Base-by-base conservation (phyloP, 2,329 filamentous ascomycete genomes). In the Aspergillus sp. region DNA sequence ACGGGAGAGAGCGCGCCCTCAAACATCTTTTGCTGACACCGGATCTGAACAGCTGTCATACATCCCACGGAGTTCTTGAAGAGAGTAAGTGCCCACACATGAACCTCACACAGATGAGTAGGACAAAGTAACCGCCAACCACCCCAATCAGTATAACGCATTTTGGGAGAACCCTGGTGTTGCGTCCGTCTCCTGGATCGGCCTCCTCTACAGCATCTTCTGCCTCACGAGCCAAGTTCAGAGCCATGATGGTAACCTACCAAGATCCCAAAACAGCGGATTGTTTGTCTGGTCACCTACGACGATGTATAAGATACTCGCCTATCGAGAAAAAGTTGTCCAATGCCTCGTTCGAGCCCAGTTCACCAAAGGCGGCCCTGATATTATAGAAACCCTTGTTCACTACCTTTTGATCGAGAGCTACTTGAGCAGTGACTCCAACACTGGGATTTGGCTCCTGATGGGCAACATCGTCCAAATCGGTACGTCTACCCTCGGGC, bases 401-500 rank as follows among this genome's bases (percentile, higher is more conserved):
- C 36, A 25, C 36, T 43, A 49, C 16, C n/a, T 43, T 17, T 23
- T 20, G 34, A 19, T 49, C 11, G 47, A 49, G 47, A 17, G 13
- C 21, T 49, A n/a, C 34, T 16, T 49, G 1, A 23, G 19, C 20
- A 31, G 38, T 5, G 34, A 43, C 19, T 25, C 21, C 2, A 32
- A 47, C 3, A 16, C 29, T 42, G 44, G 19, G 6, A 13, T 47
- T 3, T 47, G 36, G 14, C 14, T 47, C 21, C 10, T 47, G 9
- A 20, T 42, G 11, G 36, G 43, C 10, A 43, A 13, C 69, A 76
- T 81, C 29, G 76, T 81, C 6, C 74, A 31, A 29, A 42, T 42
- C 3, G 13, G 40, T 42, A 42, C 40, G 40, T 42, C 40, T 42
- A 19, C 13, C 32, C 32, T 36, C 32, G 2, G 32, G 32, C 11